Evolutionary conservation across 176 grass and related monocot species (phyloP).

Genomic region (sorghum (Sorghum bicolor)): DNA sequence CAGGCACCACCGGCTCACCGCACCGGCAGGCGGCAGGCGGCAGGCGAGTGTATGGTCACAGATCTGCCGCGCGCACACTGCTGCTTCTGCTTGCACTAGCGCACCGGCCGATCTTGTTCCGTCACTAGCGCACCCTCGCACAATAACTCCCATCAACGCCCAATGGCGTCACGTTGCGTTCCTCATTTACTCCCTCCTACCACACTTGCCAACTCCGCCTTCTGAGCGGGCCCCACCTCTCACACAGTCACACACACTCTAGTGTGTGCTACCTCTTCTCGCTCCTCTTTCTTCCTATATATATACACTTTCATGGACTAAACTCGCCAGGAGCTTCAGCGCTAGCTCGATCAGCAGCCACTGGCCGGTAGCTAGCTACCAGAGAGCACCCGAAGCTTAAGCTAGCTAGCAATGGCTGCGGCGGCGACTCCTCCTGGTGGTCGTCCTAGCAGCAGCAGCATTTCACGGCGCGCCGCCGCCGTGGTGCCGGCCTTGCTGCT

Average conservation of each 20-base stretch:
- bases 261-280: background rate
- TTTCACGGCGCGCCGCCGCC: background rate
- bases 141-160: background rate
- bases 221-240: background rate
- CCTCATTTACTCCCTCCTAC: conserved; percentile 25
- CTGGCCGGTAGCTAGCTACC: background rate
- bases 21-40: background rate
- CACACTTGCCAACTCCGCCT: conserved; percentile 14
- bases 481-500: conserved; percentile 1
- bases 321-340: background rate
- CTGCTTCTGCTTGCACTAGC: background rate
- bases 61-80: background rate
- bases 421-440: background rate
- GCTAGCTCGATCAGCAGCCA: background rate
- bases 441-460: background rate
- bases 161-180: background rate
- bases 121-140: background rate
- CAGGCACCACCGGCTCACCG: too few relatives aligned
- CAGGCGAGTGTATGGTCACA: background rate
- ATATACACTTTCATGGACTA: background rate
- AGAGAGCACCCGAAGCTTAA: background rate
- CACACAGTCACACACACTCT: background rate
- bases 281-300: background rate
- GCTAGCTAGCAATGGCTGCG: conserved; percentile 19
- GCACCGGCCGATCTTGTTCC: background rate